Evolutionary conservation across 495 filamentous ascomycete genomes (phyloP).

Genomic region (Talaromyces adpressus): DNA sequence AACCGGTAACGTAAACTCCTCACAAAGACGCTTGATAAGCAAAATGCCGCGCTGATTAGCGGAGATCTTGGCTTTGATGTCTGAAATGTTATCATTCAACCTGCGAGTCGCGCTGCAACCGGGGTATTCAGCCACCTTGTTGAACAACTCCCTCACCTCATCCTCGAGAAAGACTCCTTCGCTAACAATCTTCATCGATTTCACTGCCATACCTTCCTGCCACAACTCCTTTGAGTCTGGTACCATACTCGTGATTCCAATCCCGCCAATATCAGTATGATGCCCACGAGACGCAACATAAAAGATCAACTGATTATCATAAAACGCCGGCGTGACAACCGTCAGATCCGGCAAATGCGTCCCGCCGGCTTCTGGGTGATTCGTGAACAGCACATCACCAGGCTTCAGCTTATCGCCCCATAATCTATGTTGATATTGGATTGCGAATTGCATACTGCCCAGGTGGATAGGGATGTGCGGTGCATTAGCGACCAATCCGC

Average conservation of each 20-base stretch:
- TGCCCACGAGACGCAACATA: constrained; percentile 95
- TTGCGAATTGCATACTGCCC: constrained; percentile 91
- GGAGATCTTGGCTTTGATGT: constrained; percentile 92
- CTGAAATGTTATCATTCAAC: constrained; percentile 88
- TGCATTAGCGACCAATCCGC: constrained; percentile 88
- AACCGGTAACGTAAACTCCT: constrained; percentile 82
- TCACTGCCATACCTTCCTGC: constrained; percentile 91
- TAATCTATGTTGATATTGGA: constrained; percentile 85
- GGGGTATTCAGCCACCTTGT: constrained; percentile 76
- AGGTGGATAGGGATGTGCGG: constrained; percentile 93
- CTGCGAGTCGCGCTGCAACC: constrained; percentile 88
- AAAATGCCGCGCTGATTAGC: constrained; percentile 95
- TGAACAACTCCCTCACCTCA: constrained; percentile 73
- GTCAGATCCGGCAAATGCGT: constrained; percentile 90
- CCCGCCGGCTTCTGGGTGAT: constrained; percentile 94
- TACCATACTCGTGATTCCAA: constrained; percentile 94
- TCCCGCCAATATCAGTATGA: constrained; percentile 95
- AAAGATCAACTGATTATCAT: constrained; percentile 82
- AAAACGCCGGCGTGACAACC: constrained; percentile 80
- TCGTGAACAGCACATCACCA: constrained; percentile 91
- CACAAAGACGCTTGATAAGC: constrained; percentile 75
- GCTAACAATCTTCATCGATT: constrained; percentile 87
- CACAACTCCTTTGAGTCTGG: constrained; percentile 87
- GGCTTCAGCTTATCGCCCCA: constrained; percentile 81
- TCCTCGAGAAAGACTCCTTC: constrained; percentile 86